Conservation (phyloP, 441 rosid species). For the Populus hybrid region DNA sequence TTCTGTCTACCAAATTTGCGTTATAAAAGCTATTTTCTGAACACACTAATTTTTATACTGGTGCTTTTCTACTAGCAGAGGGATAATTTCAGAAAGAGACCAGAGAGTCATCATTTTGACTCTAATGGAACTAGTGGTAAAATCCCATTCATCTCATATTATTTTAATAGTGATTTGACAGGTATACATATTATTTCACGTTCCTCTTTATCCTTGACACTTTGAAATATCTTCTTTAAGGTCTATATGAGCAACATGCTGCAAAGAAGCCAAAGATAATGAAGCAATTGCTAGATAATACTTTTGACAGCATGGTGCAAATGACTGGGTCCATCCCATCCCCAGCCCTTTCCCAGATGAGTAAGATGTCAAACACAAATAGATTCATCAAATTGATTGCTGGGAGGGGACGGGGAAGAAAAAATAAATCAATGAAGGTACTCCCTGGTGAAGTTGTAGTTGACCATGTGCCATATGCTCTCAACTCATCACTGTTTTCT, state of each 20-base stretch:
- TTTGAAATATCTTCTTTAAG: slow-evolving; percentile 37
- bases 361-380: slow-evolving; percentile 90
- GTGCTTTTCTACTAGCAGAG: slow-evolving; percentile 47
- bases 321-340: slow-evolving; percentile 67
- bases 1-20: background rate
- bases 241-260: slow-evolving; percentile 65
- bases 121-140: slow-evolving; percentile 74
- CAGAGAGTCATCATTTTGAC: slow-evolving; percentile 72
- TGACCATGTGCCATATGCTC: slow-evolving; percentile 1
- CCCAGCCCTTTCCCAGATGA: slow-evolving; percentile 91
- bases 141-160: slow-evolving; percentile 16
- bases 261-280: slow-evolving; percentile 74
- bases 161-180: slow-evolving; percentile 11
- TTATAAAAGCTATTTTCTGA: background rate
- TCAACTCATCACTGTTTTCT: slow-evolving; percentile 18
- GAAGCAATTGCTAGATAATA: slow-evolving; percentile 62
- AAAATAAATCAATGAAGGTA: slow-evolving; percentile 83
- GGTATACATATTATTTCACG: background rate
- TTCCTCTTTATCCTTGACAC: slow-evolving; percentile 19
- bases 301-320: slow-evolving; percentile 56
- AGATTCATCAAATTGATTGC: slow-evolving; percentile 67
- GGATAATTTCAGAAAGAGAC: slow-evolving; percentile 72
- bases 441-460: slow-evolving; percentile 6
- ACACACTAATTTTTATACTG: slow-evolving; percentile 8
- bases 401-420: slow-evolving; percentile 74